These are phyloP conservation scores for Leccinum fallax DNA, from an alignment of 1,284 basidiomycete genomes.

Conservation along the genomic window DNA sequence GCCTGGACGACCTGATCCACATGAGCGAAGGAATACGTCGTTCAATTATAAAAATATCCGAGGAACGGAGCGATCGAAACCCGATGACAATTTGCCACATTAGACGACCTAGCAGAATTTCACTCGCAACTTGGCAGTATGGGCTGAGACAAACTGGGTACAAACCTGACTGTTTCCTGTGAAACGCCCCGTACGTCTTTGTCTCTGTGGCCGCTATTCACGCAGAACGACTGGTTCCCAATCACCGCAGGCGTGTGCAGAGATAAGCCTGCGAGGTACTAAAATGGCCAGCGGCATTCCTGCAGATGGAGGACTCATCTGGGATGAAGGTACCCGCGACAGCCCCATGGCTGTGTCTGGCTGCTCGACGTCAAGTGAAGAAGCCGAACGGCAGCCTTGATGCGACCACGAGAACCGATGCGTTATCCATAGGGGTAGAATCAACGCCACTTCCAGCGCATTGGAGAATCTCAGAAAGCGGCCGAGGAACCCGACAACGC, in stretches of 20 bases:
- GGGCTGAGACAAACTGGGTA: constrained; percentile 2
- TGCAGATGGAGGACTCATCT: constrained; percentile 7
- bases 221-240: constrained; percentile 6
- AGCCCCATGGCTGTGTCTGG: constrained; percentile 6
- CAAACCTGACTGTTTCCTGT: constrained; percentile 16
- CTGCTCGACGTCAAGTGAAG: constrained; percentile 16
- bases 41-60: constrained; percentile 7
- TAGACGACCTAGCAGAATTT: constrained; percentile 3
- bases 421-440: constrained; percentile 20
- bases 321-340: constrained; percentile 14
- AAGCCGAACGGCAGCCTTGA: constrained; percentile 10
- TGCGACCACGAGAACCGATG: constrained; percentile 10
- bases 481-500: constrained; percentile 13
- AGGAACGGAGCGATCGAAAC: constrained; percentile 10
- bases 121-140: constrained; percentile 12
- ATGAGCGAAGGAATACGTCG: constrained; percentile 12
- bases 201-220: constrained; percentile 9
- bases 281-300: constrained; percentile 8
- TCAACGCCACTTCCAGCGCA: constrained; percentile 16
- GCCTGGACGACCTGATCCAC: constrained; percentile 29
- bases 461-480: constrained; percentile 24
- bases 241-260: constrained; percentile 18
- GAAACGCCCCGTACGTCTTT: background rate
- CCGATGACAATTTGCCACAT: constrained; percentile 1
- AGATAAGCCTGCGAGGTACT: constrained; percentile 1